A percentile compares a stretch with the other conserved stretches of the same genome.
Evolutionary conservation across 2,329 filamentous ascomycete genomes (phyloP).

Genomic region (Nothophaeocryptopus gaeumannii): DNA sequence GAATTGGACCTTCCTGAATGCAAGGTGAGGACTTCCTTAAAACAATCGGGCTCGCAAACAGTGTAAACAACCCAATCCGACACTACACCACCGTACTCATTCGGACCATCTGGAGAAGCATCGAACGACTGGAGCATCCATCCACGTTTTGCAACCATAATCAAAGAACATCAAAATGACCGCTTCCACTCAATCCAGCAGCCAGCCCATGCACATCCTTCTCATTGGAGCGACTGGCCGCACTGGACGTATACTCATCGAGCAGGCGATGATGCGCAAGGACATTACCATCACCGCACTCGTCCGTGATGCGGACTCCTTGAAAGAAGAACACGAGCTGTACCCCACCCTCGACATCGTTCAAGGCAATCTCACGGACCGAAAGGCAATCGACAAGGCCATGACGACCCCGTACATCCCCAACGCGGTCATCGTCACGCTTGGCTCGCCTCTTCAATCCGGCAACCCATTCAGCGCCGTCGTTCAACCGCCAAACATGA

Average conservation of each 20-base stretch:
- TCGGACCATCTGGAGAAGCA: neutral
- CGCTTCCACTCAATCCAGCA: slow-evolving; percentile 1
- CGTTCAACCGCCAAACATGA: slow-evolving; percentile 45
- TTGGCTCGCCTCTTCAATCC: slow-evolving; percentile 47
- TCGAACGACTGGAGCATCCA: neutral
- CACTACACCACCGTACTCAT: neutral
- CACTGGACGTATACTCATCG: slow-evolving; percentile 37
- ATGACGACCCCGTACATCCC: slow-evolving; percentile 32
- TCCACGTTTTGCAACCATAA: neutral
- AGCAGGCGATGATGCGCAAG: too few species aligned
- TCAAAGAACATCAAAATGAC: too few species aligned
- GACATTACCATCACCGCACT: slow-evolving; percentile 38
- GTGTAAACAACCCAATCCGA: too few species aligned
- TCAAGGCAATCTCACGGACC: slow-evolving; percentile 31
- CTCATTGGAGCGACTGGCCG: slow-evolving; percentile 50
- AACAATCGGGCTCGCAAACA: too few species aligned
- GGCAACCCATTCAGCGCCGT: slow-evolving; percentile 51
- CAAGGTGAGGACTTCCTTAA: too few species aligned
- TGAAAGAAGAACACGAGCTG: too few species aligned
- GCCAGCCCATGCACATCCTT: slow-evolving; percentile 41
- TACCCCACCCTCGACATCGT: slow-evolving; percentile 37
- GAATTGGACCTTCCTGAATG: too few species aligned
- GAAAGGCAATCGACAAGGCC: slow-evolving; percentile 29
- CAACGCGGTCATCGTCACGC: slow-evolving; percentile 48
- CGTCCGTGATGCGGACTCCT: slow-evolving; percentile 36